phyloP scores from a whole-genome alignment of 257 asterid genomes.

The Cruciata laevipes region DNA sequence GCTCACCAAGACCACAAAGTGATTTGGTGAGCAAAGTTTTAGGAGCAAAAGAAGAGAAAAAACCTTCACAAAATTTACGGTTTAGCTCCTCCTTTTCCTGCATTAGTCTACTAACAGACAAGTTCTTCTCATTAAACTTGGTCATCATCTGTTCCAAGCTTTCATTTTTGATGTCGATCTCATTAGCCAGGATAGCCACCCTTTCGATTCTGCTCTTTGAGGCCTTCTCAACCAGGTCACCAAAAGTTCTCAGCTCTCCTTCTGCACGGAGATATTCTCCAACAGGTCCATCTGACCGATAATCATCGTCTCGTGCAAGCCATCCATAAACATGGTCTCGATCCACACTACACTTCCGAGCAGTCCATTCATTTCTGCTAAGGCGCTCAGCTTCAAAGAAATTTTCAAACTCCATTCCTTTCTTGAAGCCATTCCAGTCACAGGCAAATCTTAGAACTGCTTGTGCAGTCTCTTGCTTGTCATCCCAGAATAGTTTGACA shows the following conservation, averaged over 20 bases:
- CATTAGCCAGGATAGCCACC: conserved; percentile 56
- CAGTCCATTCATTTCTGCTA: conserved; percentile 49
- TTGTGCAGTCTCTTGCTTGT: conserved; percentile 23
- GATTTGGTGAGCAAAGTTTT: not conserved
- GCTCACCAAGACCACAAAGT: not conserved
- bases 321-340: conserved; percentile 42
- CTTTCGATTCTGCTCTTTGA: conserved; percentile 33
- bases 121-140: conserved; percentile 43
- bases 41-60: conserved; percentile 11
- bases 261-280: conserved; percentile 52
- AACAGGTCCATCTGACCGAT: conserved; percentile 42
- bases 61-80: conserved; percentile 74
- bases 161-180: conserved; percentile 60
- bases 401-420: conserved; percentile 58
- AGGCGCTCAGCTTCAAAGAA: conserved; percentile 38
- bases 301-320: conserved; percentile 63
- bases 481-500: conserved; percentile 42
- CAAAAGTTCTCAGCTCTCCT: conserved; percentile 39
- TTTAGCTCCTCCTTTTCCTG: conserved; percentile 80
- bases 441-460: conserved; percentile 41
- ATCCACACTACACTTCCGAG: conserved; percentile 23
- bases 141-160: conserved; percentile 58
- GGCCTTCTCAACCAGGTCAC: conserved; percentile 42
- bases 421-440: conserved; percentile 58
- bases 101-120: conserved; percentile 71